These are phyloP conservation scores for Fusarium odoratissimum DNA, from an alignment of 2,329 filamentous ascomycete species.

Conservation along the genomic window DNA sequence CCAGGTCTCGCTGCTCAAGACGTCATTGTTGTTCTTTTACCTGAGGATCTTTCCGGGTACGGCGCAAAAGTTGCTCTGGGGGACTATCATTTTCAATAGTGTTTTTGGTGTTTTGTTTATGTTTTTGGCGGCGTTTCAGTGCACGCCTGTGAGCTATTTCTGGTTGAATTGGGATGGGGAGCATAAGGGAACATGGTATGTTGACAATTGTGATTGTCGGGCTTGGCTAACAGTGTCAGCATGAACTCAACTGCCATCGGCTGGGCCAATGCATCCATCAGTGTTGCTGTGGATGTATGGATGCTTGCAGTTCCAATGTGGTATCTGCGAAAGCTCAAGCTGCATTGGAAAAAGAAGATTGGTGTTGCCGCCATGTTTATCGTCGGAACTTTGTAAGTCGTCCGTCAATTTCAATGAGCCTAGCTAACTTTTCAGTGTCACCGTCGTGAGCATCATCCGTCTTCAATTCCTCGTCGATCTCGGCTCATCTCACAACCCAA, in stretches of 20 bases:
- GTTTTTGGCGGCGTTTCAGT: conserved; percentile 52
- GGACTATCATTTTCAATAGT: conserved; percentile 48
- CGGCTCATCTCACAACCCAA: conserved; percentile 45
- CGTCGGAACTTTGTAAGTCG: conserved; percentile 54
- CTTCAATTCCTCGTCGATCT: conserved; percentile 46
- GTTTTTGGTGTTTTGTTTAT: conserved; percentile 49
- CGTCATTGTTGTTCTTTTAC: conserved; percentile 57
- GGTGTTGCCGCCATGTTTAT: conserved; percentile 57
- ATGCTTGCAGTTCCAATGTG: conserved; percentile 57
- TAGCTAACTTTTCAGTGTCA: conserved; percentile 42
- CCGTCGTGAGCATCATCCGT: conserved; percentile 48
- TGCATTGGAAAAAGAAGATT: conserved; percentile 57
- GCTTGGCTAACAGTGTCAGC: conserved; percentile 6
- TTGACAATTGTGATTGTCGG: fast-evolving
- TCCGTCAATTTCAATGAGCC: fast-evolving
- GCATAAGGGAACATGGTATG: conserved; percentile 53
- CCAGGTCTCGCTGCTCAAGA: conserved; percentile 53
- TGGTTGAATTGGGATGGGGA: conserved; percentile 57
- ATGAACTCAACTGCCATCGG: conserved; percentile 54
- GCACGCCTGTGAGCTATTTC: conserved; percentile 53
- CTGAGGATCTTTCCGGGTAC: conserved; percentile 54
- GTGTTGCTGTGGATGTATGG: conserved; percentile 56
- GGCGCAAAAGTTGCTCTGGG: conserved; percentile 47
- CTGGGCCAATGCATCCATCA: conserved; percentile 57
- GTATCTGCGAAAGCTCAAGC: conserved; percentile 49